Conservation (phyloP, 139 green algal genomes). For the Chlorella sp. region DNA sequence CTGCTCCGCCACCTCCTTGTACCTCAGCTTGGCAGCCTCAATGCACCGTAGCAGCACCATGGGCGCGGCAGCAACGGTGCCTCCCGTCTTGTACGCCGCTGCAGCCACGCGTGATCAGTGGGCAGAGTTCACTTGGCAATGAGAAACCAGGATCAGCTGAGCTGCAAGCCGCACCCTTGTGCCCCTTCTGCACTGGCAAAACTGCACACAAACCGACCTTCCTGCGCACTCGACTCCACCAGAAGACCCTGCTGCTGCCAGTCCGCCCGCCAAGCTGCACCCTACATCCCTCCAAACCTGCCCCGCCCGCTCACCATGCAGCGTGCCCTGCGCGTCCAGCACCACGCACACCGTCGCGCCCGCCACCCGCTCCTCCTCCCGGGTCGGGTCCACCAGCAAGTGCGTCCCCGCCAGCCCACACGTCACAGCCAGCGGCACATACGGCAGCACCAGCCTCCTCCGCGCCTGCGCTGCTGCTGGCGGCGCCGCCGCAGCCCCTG, state of each 20-base stretch:
- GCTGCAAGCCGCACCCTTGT: no score
- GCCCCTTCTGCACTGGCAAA: background rate
- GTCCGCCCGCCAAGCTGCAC: background rate
- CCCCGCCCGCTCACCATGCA: slow-evolving; percentile 46
- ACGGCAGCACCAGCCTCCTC: slow-evolving; percentile 1
- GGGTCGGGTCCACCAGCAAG: slow-evolving; percentile 57
- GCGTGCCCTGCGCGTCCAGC: slow-evolving; percentile 31
- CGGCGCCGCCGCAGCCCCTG: no score
- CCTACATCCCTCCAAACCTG: background rate
- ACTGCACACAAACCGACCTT: background rate
- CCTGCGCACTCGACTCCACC: background rate
- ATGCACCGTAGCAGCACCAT: background rate
- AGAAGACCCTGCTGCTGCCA: background rate
- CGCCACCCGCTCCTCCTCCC: slow-evolving; percentile 61
- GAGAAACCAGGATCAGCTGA: no score
- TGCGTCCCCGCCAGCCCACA: slow-evolving; percentile 40
- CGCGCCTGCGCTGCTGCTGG: background rate
- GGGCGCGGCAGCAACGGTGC: background rate
- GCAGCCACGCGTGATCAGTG: background rate
- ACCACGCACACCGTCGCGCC: slow-evolving; percentile 33
- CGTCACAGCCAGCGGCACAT: slow-evolving; percentile 33
- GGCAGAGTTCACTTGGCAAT: no score
- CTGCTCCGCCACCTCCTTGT: slow-evolving; percentile 7
- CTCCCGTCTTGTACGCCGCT: slow-evolving; percentile 4
- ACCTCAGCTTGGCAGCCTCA: slow-evolving; percentile 13